Conservation (phyloP, 1,139 yeast species). For the Saccharomycopsis crataegensis region DNA sequence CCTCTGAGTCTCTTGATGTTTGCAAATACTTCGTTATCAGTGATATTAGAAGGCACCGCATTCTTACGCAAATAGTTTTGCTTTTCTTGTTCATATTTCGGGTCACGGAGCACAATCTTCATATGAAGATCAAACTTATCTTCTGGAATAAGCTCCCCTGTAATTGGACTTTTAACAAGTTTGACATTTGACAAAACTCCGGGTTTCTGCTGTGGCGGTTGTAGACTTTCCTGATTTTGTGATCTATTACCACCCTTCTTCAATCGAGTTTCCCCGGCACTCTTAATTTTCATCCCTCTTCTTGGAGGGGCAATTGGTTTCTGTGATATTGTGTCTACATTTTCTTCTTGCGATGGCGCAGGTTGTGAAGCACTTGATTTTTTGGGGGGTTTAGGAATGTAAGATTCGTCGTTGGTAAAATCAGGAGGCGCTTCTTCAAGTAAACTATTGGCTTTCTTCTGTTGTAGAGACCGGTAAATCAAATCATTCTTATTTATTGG, state of each 20-base stretch:
- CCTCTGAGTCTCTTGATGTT: conserved; percentile 57
- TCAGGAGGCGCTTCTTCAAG: conserved; percentile 36
- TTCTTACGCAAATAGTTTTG: conserved; percentile 57
- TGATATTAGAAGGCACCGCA: conserved; percentile 49
- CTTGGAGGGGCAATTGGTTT: conserved; percentile 11
- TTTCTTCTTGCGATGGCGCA: conserved; percentile 8
- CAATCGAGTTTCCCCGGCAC: conserved; percentile 63
- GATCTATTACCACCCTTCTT: conserved; percentile 25
- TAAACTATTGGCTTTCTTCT: conserved; percentile 29
- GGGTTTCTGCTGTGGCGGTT: conserved; percentile 4
- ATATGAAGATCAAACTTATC: conserved; percentile 68
- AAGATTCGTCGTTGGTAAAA: conserved; percentile 20
- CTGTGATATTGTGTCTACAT: conserved; percentile 14
- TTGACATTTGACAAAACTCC: conserved; percentile 16
- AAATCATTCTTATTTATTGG: conserved; percentile 58
- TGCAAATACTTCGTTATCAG: conserved; percentile 62
- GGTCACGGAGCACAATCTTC: conserved; percentile 67
- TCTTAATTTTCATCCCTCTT: conserved; percentile 45
- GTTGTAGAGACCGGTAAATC: conserved; percentile 53
- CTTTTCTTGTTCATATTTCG: conserved; percentile 67
- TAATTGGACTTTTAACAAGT: conserved; percentile 62
- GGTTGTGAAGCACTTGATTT: neutral
- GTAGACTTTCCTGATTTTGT: conserved; percentile 9
- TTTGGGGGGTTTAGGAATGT: conserved; percentile 13
- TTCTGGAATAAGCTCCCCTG: conserved; percentile 64